Evolutionary conservation across 2,329 filamentous ascomycete genomes (phyloP).

Genomic region (Cryphonectria carpinicola): DNA sequence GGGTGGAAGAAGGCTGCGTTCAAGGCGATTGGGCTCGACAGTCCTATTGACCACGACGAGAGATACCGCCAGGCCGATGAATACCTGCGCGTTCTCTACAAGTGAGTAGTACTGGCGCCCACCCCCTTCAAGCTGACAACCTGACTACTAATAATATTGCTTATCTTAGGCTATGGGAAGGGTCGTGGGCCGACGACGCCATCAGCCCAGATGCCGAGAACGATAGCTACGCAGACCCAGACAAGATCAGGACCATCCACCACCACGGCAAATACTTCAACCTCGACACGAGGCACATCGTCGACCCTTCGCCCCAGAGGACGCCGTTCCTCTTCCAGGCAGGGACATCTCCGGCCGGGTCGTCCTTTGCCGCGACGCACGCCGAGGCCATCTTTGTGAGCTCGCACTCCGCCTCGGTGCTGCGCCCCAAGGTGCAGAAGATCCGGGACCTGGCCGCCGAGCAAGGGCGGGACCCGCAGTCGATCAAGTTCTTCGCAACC

Average conservation of each 20-base stretch:
- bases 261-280: constrained; percentile 55
- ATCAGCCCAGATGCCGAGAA: constrained; percentile 48
- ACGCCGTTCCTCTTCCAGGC: constrained; percentile 58
- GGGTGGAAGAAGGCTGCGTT: constrained; percentile 63
- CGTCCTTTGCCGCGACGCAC: constrained; percentile 54
- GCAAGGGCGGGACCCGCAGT: constrained; percentile 53
- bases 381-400: constrained; percentile 61
- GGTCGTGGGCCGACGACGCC: constrained; percentile 51
- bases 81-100: constrained; percentile 58
- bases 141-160: background rate
- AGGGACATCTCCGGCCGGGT: constrained; percentile 57
- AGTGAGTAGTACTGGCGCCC: constrained; percentile 40
- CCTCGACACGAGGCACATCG: constrained; percentile 42
- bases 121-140: no score
- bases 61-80: constrained; percentile 57
- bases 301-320: constrained; percentile 53
- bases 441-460: constrained; percentile 52
- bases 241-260: constrained; percentile 55
- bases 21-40: constrained; percentile 59
- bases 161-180: constrained; percentile 45
- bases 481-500: constrained; percentile 53
- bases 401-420: constrained; percentile 49
- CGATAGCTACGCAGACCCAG: constrained; percentile 56
- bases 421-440: constrained; percentile 51
- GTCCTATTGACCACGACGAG: constrained; percentile 58